Base-by-base conservation (phyloP, 139 green algal species). In the Diplosphaera chodatii region DNA sequence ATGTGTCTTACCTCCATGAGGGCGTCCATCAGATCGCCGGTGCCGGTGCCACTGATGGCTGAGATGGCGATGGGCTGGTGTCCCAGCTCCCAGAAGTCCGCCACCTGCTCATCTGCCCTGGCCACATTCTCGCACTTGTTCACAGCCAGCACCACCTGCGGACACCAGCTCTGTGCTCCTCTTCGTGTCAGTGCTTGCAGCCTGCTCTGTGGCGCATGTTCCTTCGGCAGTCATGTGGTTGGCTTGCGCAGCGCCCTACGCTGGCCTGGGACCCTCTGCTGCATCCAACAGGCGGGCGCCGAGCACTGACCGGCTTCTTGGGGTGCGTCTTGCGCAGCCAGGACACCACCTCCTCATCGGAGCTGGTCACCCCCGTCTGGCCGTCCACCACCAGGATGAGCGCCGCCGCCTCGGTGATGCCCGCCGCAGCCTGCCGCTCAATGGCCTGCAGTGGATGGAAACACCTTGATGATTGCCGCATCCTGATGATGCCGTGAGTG, bases 71-170 rank as follows among this genome's bases (percentile, higher is more conserved):
- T 65, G 0, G 94, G 94, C 74, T 93, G 78, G 66, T 92, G 55
- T 1, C 93, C 93, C 40, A 92, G 66, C 29, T 77, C 70, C 95
- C 95, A 99, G 70, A 99, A 99, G 56, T 95, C 91, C 18, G 92
- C 79, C 1, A 85, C 85, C 77, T 94, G 85, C 55, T 82, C 56
- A 73, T 96, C 86, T 0, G 87, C 92, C 48, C 88, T 89, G 10
- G 63, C 72, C 1, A 67, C 70, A 68, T 90, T 97, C 64, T 99
- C 95, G 79, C 95, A 99, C 82, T 99, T 99, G 91, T 99, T 99
- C 66, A 98, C 89, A 10, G 88, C 93, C 71, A 99, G 83, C 27
- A 90, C 20, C 21, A 97, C 75, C 1, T 66, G 74, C 37, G n/a
- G n/a, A n/a, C n/a, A n/a, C n/a, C n/a, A n/a, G n/a, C n/a, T n/a